Base-by-base conservation (phyloP, 345 rosid species). In the Rubroshorea leprosula region DNA sequence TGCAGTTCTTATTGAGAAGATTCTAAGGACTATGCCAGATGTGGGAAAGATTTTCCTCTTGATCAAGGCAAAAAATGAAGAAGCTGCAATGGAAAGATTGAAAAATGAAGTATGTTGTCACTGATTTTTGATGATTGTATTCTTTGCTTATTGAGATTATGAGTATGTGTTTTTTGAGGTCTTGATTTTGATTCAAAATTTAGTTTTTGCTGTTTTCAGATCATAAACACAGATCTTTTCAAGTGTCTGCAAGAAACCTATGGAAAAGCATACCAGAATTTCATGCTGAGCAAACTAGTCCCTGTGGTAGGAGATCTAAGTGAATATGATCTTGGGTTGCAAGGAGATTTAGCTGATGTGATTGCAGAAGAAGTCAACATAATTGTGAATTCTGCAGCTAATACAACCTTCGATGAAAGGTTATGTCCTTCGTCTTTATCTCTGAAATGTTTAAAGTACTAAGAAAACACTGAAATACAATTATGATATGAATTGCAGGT, bases 1-100 rank as follows among this genome's bases (percentile, higher is more conserved):
- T 49, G 5, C 75, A 89, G 99, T 87, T 72, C 76, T 93, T 19
- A 83, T 89, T 44, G 96, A 89, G 87, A 93, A 93, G 80, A 86
- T 89, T 63, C 58, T 89, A 53, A 63, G 97, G 63, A 83, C 91
- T 12, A 80, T 72, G 46, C 99, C 96, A 3, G 91, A 93, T 55
- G 96, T 93, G 49, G 86, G 97, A 10, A 87, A 85, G 79, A 83
- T 89, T 64, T 89, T 76, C 74, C 66, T 93, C 50, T 65, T 93
- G 79, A 85, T 93, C 68, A 85, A 82, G 68, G 97, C 99, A 0
- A 71, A 76, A 64, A 68, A 72, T 64, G 74, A 80, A 79, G 94
- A 89, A 72, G 83, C 85, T 53, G 99, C 96, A 17, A 68, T 71
- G 63, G 81, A 70, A 46, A 75, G 99, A 72, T 66, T 93, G 48